phyloP scores from a whole-genome alignment of 2,329 filamentous ascomycete genomes.

The Aspergillus novoparasiticus region DNA sequence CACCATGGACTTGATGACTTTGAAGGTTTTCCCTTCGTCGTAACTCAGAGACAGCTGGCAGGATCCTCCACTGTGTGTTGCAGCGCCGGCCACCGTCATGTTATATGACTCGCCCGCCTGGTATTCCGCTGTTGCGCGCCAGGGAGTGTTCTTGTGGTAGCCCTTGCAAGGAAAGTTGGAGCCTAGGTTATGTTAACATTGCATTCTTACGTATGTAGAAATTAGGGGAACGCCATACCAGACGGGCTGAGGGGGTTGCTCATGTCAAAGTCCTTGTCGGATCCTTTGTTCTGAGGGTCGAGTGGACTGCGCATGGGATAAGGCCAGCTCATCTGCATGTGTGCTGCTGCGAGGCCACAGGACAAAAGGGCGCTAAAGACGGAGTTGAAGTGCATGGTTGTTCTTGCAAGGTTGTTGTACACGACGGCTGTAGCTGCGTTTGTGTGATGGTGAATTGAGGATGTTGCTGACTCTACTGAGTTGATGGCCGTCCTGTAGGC shows the following conservation, averaged over 20 bases:
- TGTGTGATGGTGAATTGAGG: not conserved
- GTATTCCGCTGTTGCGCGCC: constrained; percentile 60
- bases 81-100: constrained; percentile 63
- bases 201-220: no score
- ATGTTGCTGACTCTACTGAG: not conserved
- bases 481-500: not conserved
- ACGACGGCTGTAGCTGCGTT: not conserved
- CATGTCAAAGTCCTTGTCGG: constrained; percentile 66
- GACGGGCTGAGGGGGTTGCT: constrained; percentile 60
- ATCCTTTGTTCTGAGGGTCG: constrained; percentile 41
- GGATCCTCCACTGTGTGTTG: constrained; percentile 66
- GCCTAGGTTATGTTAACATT: constrained; percentile 27
- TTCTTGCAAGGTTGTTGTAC: not conserved
- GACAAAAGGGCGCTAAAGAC: not conserved
- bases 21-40: constrained; percentile 68
- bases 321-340: constrained; percentile 57
- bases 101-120: constrained; percentile 61
- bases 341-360: constrained; percentile 25
- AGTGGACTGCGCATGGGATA: constrained; percentile 51
- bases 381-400: constrained; percentile 8
- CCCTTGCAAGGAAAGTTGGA: constrained; percentile 75
- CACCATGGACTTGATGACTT: constrained; percentile 63
- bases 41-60: constrained; percentile 74
- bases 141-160: constrained; percentile 51
- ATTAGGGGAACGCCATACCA: constrained; percentile 27